Evolutionary conservation across 179 eudicot species (phyloP), one percentile per base, ranked within the genome.

Genomic region (Beta lomatogona): DNA sequence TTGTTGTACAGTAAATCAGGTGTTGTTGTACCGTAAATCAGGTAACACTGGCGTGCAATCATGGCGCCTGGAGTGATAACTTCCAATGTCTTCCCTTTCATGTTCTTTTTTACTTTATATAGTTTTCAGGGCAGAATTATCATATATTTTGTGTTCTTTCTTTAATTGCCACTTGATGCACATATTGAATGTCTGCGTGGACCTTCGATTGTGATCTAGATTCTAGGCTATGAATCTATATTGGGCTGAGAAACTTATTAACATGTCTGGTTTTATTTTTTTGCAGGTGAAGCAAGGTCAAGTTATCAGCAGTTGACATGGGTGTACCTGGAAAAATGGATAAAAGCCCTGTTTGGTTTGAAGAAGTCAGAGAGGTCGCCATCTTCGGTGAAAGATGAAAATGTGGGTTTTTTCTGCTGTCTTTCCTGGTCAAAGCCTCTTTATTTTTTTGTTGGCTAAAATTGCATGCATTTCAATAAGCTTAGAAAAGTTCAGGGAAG

Each of bases 241-340:
- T 48, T n/a, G 14, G 14, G 28, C 10, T 44, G 48, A 71, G 60
- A 54, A n/a, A 64, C 16, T 18, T 64, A 25, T 64, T 73, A 31
- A 75, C 41, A 19, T 19, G 58, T 75, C 12, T 73, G 28, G 71
- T 52, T 77, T 79, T 82, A 41, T n/a, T n/a, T n/a, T 53, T 65
- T 63, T 82, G 79, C 79, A 85, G 83, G 75, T 50, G 80, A 76
- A 73, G 73, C 52, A 70, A 61, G 76, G 36, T 50, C 11, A 66
- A 45, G 21, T 71, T 77, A 31, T 73, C 11, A 53, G 41, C 50
- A 28, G 31, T 70, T 76, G 72, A 66, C 79, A 95, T 95, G 99
- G 99, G 99, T 78, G 93, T 90, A 63, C 88, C 99, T 18, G 90
- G 91, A n/a, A 66, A 95, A 91, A 87, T 95, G 99, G 99, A 87